These are phyloP conservation scores for Veloporphyrellus conicus DNA, from an alignment of 1,284 basidiomycete species.

Conservation along the genomic window DNA sequence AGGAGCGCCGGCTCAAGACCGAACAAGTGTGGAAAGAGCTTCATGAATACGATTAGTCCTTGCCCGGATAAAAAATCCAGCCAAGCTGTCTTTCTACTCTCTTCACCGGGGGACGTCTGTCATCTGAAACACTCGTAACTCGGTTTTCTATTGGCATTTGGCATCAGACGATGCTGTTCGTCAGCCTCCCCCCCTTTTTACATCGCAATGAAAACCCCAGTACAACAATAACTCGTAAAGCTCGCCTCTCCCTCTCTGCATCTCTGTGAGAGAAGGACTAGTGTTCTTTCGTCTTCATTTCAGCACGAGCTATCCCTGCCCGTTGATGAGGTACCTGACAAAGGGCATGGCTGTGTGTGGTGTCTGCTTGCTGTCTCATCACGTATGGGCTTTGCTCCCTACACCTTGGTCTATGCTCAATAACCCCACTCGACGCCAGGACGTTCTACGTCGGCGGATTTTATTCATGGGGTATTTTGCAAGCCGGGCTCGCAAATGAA, in stretches of 20 bases:
- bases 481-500: slow-evolving; percentile 26
- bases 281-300: not conserved
- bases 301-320: not conserved
- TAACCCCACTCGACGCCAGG: slow-evolving; percentile 1
- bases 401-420: not conserved
- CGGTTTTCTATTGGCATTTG: slow-evolving; percentile 9
- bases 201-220: not conserved
- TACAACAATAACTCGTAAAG: not conserved
- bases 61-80: not conserved
- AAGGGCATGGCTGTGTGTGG: slow-evolving; percentile 23
- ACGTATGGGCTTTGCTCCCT: slow-evolving; percentile 14
- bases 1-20: slow-evolving; percentile 51
- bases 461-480: slow-evolving; percentile 33
- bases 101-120: slow-evolving; percentile 3
- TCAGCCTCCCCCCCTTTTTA: not conserved
- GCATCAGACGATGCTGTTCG: not conserved
- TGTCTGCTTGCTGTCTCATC: slow-evolving; percentile 23
- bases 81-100: not conserved
- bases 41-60: slow-evolving; percentile 41
- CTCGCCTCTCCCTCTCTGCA: not conserved
- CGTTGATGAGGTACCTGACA: slow-evolving; percentile 15
- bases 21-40: slow-evolving; percentile 62
- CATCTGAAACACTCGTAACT: slow-evolving; percentile 3
- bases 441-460: slow-evolving; percentile 25
- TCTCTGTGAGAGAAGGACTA: not conserved